Evolutionary conservation across 805 yeast genomes (phyloP).

Genomic region (Wickerhamomyces bovis): DNA sequence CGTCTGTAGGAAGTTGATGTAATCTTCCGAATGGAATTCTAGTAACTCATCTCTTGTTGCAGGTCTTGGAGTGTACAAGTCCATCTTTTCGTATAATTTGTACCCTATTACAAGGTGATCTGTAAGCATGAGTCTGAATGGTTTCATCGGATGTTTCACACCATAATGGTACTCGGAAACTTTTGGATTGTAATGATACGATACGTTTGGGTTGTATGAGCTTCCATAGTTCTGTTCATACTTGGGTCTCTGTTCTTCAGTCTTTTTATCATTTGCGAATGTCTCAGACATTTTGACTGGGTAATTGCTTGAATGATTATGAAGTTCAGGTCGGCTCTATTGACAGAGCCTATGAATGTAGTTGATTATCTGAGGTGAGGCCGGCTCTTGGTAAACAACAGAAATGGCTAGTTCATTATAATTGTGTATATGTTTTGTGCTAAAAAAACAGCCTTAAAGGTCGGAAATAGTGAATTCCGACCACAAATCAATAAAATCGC

Average conservation of each 20-base stretch:
- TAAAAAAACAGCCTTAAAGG: background rate
- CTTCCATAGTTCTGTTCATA: constrained; percentile 36
- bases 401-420: no score
- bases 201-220: constrained; percentile 50
- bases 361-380: no score
- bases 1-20: constrained; percentile 83
- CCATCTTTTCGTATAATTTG: constrained; percentile 95
- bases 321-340: no score
- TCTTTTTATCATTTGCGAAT: constrained; percentile 34
- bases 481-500: no score
- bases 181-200: constrained; percentile 81
- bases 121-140: constrained; percentile 98
- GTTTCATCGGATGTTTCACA: constrained; percentile 98
- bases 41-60: constrained; percentile 98
- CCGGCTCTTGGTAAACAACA: no score
- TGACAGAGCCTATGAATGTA: no score
- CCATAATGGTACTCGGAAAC: constrained; percentile 53
- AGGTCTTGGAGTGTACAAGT: constrained; percentile 86
- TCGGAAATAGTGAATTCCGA: background rate
- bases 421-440: no score
- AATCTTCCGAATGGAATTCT: constrained; percentile 97
- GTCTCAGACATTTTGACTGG: constrained; percentile 22
- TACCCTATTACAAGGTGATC: constrained; percentile 95
- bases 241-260: constrained; percentile 36
- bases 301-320: background rate